Evolutionary conservation across 2,329 filamentous ascomycete species (phyloP), one percentile per base, ranked within the genome.

Genomic region (Botrytis squamosa): DNA sequence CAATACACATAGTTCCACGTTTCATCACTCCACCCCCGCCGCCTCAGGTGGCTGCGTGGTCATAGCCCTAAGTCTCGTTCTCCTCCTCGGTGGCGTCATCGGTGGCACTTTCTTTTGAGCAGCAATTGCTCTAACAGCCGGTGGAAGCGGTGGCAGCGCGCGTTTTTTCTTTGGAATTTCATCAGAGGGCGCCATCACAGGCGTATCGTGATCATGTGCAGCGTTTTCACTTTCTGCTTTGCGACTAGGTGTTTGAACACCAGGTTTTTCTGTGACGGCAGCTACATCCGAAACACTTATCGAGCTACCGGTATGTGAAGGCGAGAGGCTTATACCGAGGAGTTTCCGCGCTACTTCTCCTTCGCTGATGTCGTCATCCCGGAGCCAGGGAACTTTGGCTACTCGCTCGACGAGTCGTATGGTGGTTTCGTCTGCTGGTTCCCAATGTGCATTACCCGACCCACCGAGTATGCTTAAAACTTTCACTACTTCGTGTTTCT

Each of bases 281-380:
- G 94, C 93, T 60, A 97, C 89, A 78, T 96, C 92, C 49, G 89
- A 86, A 65, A 96, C 91, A 80, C 92, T 95, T 76, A 93, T 85
- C 79, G 87, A 90, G 80, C 93, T 97, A 66, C 88, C 88, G n/a
- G 87, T 88, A 70, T 92, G 89, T 3, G 84, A 83, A 2, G 88
- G 86, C 1, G 89, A 88, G 5, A 95, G 85, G 75, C 90, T 92
- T 82, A 95, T 94, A 16, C 92, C 92, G 4, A 94, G 82, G 42
- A 91, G 82, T 77, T 89, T 91, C 49, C 84, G 85, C 9, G 88
- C 86, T 67, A 90, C 86, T 74, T 84, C 81, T 46, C 79, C 78
- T 62, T 86, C 84, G 20, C 81, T 80, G 60, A 83, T 82, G n/a
- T 82, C 78, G 1, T 83, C 80, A 3, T 84, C 83, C 55, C 83